Evolutionary conservation across 768 basidiomycete species (phyloP), one percentile per base, ranked within the genome.

Genomic region (Tulasnella sp.): DNA sequence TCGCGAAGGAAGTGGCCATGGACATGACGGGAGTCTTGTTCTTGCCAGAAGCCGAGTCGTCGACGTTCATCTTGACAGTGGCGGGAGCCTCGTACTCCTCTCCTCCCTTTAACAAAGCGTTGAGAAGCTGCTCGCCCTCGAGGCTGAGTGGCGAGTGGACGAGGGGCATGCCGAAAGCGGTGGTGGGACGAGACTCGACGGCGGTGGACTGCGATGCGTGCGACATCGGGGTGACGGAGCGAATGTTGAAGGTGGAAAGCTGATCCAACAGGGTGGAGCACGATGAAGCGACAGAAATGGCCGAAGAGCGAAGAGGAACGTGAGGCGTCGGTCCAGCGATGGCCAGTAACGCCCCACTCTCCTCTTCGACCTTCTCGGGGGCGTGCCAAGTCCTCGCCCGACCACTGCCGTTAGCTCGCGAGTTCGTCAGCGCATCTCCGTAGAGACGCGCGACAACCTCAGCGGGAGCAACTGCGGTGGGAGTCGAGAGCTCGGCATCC

Each of bases 351-450:
- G n/a, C n/a, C 20, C 51, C 51, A 6, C 1, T 20, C 51, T 51
- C 51, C 51, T 51, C 51, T 5, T 51, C 51, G n/a, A 51, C 51
- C 51, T 51, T 51, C 51, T 51, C 23, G 26, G 26, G 61, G 32
- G 61, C 61, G 11, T 67, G 75, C 75, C 75, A 76, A 32, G 75
- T 76, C 75, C 75, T 57, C 13, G 75, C 75, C 69, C 75, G 32
- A 76, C 75, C 61, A 67, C 61, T 26, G 40, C 55, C 48, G 15
- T 18, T 42, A 15, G 44, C 73, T 74, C 73, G 73, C 73, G 73
- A 48, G 32, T 29, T 67, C 61, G 61, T 35, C 23, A 67, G 26
- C 61, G 61, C 61, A 61, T 61, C 57, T n/a, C 57, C 57, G n/a
- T 61, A 61, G 32, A 67, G 61, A 15, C 71, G 71, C 71, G 71